Evolutionary conservation across 805 yeast genomes (phyloP).

Genomic region (Candida sphagnicola): DNA sequence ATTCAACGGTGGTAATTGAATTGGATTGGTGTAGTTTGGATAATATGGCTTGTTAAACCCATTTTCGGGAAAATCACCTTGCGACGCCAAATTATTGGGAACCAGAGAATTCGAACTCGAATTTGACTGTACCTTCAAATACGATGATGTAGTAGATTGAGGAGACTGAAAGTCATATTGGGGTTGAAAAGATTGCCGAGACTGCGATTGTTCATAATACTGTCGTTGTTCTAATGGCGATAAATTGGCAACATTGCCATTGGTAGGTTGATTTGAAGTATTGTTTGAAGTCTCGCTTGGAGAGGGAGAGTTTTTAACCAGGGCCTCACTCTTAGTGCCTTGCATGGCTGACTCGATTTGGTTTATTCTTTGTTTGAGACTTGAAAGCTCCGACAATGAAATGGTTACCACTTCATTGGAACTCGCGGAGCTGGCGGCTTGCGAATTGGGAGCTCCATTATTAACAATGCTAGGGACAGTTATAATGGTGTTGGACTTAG

Average conservation of each 20-base stretch:
- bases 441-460: background rate
- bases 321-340: background rate
- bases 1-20: constrained; percentile 9
- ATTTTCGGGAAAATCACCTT: too few relatives aligned
- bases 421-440: background rate
- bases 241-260: background rate
- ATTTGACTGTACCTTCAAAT: too few relatives aligned
- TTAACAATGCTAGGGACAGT: background rate
- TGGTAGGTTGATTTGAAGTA: background rate
- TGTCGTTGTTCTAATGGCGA: too few relatives aligned
- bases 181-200: too few relatives aligned
- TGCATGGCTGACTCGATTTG: constrained; percentile 13
- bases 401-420: constrained; percentile 5
- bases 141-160: too few relatives aligned
- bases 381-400: constrained; percentile 13
- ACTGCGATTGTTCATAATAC: too few relatives aligned
- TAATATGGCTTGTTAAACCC: background rate
- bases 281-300: background rate
- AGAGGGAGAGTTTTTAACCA: background rate
- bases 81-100: too few relatives aligned
- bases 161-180: too few relatives aligned
- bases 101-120: too few relatives aligned
- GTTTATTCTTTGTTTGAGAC: constrained; percentile 15
- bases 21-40: background rate
- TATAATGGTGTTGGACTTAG: background rate